phyloP scores from a whole-genome alignment of 2,329 filamentous ascomycete genomes.

The Colletotrichum sublineola region DNA sequence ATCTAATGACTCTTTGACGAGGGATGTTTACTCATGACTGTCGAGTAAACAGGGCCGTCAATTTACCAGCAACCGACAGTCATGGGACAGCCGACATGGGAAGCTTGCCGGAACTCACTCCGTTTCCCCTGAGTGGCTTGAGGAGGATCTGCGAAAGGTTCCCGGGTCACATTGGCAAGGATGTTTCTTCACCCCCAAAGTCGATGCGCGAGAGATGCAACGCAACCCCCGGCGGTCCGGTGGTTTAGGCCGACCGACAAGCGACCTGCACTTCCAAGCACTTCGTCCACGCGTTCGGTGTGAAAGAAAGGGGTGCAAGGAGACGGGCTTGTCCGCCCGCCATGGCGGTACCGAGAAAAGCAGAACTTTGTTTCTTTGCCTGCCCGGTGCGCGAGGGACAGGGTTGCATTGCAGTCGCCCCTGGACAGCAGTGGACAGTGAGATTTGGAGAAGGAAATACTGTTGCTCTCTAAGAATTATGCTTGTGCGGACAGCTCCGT shows the following conservation, averaged over 20 bases:
- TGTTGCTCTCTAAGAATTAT: background rate
- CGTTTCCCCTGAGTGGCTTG: background rate
- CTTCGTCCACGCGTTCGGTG: background rate
- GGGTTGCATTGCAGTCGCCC: background rate
- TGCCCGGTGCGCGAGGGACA: background rate
- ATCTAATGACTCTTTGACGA: constrained; percentile 18
- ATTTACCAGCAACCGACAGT: too few species aligned
- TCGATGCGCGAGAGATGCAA: background rate
- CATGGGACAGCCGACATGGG: background rate
- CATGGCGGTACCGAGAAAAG: background rate
- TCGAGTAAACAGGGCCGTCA: too few species aligned
- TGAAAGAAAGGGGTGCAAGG: background rate
- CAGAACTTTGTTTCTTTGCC: background rate
- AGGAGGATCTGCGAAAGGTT: background rate
- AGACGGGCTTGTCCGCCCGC: background rate
- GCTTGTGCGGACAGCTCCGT: background rate
- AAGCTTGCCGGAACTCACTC: background rate
- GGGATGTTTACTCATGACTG: background rate
- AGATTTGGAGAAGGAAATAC: background rate
- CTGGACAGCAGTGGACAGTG: background rate
- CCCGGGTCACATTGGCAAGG: background rate
- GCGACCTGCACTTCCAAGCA: background rate
- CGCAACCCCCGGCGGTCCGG: background rate
- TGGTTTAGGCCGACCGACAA: background rate
- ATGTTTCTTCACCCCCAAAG: background rate